phyloP scores from a whole-genome alignment of 495 filamentous ascomycete species.

The Clohesyomyces aquaticus region DNA sequence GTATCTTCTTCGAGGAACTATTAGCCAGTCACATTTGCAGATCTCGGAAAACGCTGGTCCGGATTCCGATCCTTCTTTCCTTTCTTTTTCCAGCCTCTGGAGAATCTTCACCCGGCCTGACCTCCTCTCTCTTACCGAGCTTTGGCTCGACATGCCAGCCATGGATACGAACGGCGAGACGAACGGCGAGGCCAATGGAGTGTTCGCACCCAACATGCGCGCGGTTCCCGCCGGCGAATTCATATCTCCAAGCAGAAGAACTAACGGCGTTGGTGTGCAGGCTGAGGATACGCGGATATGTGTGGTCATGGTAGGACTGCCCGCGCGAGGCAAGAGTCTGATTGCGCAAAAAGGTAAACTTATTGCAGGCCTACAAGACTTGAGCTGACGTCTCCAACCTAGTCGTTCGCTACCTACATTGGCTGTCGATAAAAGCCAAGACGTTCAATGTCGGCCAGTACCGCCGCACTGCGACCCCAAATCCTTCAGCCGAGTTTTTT shows the following conservation, averaged over 20 bases:
- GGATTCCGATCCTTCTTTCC: slow-evolving; percentile 23
- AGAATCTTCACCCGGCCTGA: slow-evolving; percentile 22
- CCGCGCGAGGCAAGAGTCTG: slow-evolving; percentile 92
- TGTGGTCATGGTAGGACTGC: slow-evolving; percentile 98
- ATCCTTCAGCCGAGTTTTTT: slow-evolving; percentile 90
- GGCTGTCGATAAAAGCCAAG: slow-evolving; percentile 89
- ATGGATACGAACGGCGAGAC: no score
- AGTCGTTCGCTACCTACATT: slow-evolving; percentile 95
- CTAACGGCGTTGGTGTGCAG: slow-evolving; percentile 64
- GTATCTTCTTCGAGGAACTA: no score
- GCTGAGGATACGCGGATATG: slow-evolving; percentile 94
- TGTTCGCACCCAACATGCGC: slow-evolving; percentile 42
- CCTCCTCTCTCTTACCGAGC: slow-evolving; percentile 19
- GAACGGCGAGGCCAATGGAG: slow-evolving; percentile 40
- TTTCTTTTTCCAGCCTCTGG: slow-evolving; percentile 19
- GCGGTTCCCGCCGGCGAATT: slow-evolving; percentile 44
- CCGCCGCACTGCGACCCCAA: slow-evolving; percentile 81
- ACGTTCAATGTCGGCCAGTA: slow-evolving; percentile 98
- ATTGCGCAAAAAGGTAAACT: slow-evolving; percentile 93
- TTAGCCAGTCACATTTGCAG: not conserved
- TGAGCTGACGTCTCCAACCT: slow-evolving; percentile 10
- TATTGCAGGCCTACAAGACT: not conserved
- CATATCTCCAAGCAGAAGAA: slow-evolving; percentile 45
- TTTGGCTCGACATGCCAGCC: slow-evolving; percentile 17
- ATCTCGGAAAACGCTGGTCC: slow-evolving; percentile 15